These are phyloP conservation scores for Beauveria brongniartii DNA, from an alignment of 2,329 filamentous ascomycete genomes.

Conservation along the genomic window DNA sequence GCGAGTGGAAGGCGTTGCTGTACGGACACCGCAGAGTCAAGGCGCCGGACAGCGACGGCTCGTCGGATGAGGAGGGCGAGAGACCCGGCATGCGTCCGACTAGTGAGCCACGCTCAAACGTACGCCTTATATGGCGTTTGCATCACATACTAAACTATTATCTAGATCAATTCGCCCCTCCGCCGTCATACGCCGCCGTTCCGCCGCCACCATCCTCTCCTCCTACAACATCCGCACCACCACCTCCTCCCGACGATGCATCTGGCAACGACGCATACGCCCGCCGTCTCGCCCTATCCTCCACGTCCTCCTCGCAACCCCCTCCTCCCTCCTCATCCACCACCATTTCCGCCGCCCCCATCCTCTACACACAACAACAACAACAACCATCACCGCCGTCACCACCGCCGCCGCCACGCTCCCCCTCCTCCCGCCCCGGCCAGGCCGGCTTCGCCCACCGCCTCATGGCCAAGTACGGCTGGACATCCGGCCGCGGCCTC, in stretches of 20 bases:
- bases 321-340: slow-evolving; percentile 25
- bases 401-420: slow-evolving; percentile 29
- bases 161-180: slow-evolving; percentile 53
- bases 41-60: slow-evolving; percentile 32
- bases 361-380: slow-evolving; percentile 53
- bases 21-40: slow-evolving; percentile 59
- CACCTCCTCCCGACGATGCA: slow-evolving; percentile 45
- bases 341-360: slow-evolving; percentile 66
- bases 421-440: slow-evolving; percentile 62
- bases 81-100: slow-evolving; percentile 19
- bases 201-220: slow-evolving; percentile 45
- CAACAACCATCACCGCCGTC: slow-evolving; percentile 29
- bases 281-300: slow-evolving; percentile 50
- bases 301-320: slow-evolving; percentile 36
- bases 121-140: not conserved
- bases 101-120: slow-evolving; percentile 23
- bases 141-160: slow-evolving; percentile 15
- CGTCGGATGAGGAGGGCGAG: slow-evolving; percentile 30
- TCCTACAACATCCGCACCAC: slow-evolving; percentile 35
- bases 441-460: slow-evolving; percentile 80
- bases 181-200: slow-evolving; percentile 47
- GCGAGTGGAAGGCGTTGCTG: slow-evolving; percentile 77
- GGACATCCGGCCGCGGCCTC: slow-evolving; percentile 79
- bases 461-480: slow-evolving; percentile 89
- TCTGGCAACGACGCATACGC: slow-evolving; percentile 64